Conservation (phyloP, 257 asterid genomes). For the Rauvolfia tetraphylla region DNA sequence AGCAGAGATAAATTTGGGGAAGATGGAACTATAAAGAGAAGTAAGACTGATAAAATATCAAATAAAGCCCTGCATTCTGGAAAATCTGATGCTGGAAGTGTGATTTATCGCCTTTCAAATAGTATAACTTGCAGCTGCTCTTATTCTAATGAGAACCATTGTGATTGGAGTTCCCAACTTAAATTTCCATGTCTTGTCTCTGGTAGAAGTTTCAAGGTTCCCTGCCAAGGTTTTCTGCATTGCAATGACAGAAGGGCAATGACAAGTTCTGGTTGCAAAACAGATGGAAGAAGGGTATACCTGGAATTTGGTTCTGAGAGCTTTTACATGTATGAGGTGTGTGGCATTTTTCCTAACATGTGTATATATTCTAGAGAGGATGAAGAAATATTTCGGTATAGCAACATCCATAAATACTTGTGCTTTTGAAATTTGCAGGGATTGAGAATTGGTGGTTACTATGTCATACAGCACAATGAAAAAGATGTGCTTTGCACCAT, state of each 20-base stretch:
- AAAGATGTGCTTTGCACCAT: constrained; percentile 39
- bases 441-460: constrained; percentile 57
- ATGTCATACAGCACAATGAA: constrained; percentile 50
- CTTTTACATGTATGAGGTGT: constrained; percentile 55
- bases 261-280: constrained; percentile 36
- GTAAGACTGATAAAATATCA: constrained; percentile 37
- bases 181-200: constrained; percentile 54
- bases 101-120: constrained; percentile 19
- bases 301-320: constrained; percentile 64
- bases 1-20: constrained; percentile 19
- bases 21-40: constrained; percentile 36
- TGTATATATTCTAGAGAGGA: background rate
- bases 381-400: background rate
- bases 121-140: constrained; percentile 22
- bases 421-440: constrained; percentile 46
- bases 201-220: constrained; percentile 28
- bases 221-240: constrained; percentile 42
- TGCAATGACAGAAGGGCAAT: constrained; percentile 33
- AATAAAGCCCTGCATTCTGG: constrained; percentile 22
- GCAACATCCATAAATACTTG: background rate
- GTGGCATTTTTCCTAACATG: constrained; percentile 10
- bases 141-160: constrained; percentile 13
- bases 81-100: constrained; percentile 27
- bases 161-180: constrained; percentile 20
- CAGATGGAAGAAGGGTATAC: constrained; percentile 41